Evolutionary conservation across 768 basidiomycete genomes (phyloP), one percentile per base, ranked within the genome.

Genomic region (Kwoniella sp.): DNA sequence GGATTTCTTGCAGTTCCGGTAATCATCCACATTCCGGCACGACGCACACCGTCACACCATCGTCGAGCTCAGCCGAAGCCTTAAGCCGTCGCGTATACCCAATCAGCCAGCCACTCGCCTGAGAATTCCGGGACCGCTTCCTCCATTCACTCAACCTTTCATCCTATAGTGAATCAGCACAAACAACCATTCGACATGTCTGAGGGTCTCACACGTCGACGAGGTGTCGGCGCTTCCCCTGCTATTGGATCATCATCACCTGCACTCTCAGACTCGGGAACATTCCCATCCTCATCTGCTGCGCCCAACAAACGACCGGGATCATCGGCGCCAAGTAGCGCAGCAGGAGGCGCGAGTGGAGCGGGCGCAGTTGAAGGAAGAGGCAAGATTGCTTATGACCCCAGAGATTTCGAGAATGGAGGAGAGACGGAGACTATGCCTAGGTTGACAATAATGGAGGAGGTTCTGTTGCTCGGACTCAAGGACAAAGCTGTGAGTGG

Each of bases 371-470:
- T 95, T 68, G 88, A 89, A 63, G 90, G 92, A 52, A 87, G 92
- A 26, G 86, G 85, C 71, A 91, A 88, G 82, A 86, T 99, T 74
- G 96, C 95, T 5, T 97, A 85, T 75, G 96, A 98, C 83, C 93
- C 92, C 2, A 83, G 92, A 58, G 96, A 99, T 82, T 79, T 96
- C 68, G 82, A 84, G 50, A 72, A 78, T 64, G 70, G 68, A 2
- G 73, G 68, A 10, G 86, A 90, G 75, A 61, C 60, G 2, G 85
- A 86, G 58, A 87, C 85, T 80, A 85, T 89, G 80, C 96, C 96
- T 2, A 84, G 84, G 61, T 82, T 99, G 71, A 99, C 96, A 25
- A 85, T 99, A 60, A 90, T 98, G 90, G 96, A 99, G 82, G 96
- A 99, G 83, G 88, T 99, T 6, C 82, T 98, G 65, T 80, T 99